Evolutionary conservation across 2,329 filamentous ascomycete genomes (phyloP), one percentile per base, ranked within the genome.

Genomic region (Cladosporium sp.): DNA sequence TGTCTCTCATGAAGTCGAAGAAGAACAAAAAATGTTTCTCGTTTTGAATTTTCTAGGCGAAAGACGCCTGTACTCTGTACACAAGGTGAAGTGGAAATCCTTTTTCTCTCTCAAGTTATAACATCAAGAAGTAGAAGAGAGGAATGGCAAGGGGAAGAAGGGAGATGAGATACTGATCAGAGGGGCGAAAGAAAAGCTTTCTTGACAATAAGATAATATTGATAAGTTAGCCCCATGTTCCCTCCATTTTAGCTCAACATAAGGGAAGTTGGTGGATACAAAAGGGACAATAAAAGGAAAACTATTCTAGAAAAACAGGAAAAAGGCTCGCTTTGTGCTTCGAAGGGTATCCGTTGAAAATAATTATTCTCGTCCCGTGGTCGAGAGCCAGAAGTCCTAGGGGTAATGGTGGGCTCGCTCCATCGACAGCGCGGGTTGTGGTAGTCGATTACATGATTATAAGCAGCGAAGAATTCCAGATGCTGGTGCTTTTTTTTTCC

Each of bases 331-430:
- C 54, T 56, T 38, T 49, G 54, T 55, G 38, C 37, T 55, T 39
- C 52, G 54, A 56, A 56, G 54, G 54, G 54, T 56, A 56, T 56
- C 54, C 51, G 51, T 43, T 20, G 39, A 55, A 43, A 55, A 43
- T 19, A 14, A 38, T 49, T 19, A 49, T 49, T 25, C 17, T 20
- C 28, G 37, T 34, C 6, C 11, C 49, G 49, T 34, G 28, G 49
- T 38, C 34, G 49, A 36, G 47, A 22, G 47, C 30, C 28, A 17
- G 14, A 19, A 20, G n/a, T 37, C 30, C 11, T 34, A 25, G 11
- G n/a, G 47, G 3, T 7, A 11, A n/a, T 36, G 9, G 11, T 49
- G 22, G 5, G n/a, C 20, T 20, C 9, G 47, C 28, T 50, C 47
- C 28, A 50, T 36, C 28, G 47, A 17, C 30, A n/a, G 47, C n/a